These are phyloP conservation scores for Saccharomycopsis sp. DNA, from an alignment of 805 yeast species.

Conservation along the genomic window DNA sequence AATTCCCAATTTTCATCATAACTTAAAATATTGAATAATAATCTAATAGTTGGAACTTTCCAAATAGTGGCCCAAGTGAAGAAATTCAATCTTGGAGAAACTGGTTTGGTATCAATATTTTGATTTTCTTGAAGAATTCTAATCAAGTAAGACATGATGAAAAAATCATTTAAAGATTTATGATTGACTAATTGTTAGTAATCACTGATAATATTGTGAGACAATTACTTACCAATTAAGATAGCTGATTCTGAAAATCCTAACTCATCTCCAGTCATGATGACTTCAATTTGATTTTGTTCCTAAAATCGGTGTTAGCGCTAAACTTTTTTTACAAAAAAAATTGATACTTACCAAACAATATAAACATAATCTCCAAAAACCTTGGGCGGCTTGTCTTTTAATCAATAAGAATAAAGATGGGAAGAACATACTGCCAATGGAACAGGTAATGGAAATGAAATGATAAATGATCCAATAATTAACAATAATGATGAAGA, in stretches of 20 bases:
- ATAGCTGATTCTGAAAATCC: slow-evolving; percentile 11
- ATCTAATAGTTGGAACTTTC: slow-evolving; percentile 44
- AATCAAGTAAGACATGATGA: slow-evolving; percentile 14
- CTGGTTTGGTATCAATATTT: not conserved
- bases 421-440: slow-evolving; percentile 6
- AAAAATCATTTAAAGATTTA: slow-evolving; percentile 13
- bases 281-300: slow-evolving; percentile 12
- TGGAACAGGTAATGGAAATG: slow-evolving; percentile 3
- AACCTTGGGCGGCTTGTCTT: slow-evolving; percentile 5
- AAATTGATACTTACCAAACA: not conserved
- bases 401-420: slow-evolving; percentile 11
- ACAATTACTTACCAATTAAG: not conserved
- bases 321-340: not conserved
- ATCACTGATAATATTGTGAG: too few relatives aligned
- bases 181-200: slow-evolving; percentile 6
- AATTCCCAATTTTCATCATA: slow-evolving; percentile 63
- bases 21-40: slow-evolving; percentile 36
- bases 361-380: slow-evolving; percentile 13
- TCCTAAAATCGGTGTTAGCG: slow-evolving; percentile 3
- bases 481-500: not conserved
- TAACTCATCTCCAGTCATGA: slow-evolving; percentile 15
- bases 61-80: slow-evolving; percentile 64
- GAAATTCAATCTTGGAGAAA: slow-evolving; percentile 39
- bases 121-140: slow-evolving; percentile 1
- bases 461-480: slow-evolving; percentile 10